A percentile compares a stretch with the other conserved stretches of the same genome.
phyloP scores from a whole-genome alignment of 176 grass and related monocot species.

The Cenchrus fungigraminus region DNA sequence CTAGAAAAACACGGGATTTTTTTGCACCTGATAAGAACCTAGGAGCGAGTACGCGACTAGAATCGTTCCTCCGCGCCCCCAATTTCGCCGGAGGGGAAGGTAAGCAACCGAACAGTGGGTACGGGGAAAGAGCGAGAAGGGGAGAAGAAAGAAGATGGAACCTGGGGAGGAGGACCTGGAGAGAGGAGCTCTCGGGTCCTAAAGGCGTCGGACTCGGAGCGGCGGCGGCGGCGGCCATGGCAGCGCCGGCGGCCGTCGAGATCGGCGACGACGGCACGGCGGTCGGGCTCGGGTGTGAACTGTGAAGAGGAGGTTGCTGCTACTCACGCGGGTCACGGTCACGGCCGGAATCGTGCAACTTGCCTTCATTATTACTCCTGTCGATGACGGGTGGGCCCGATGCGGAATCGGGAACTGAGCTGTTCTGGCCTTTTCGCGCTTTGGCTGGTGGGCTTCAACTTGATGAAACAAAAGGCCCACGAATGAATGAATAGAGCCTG shows the following conservation, averaged over 20 bases:
- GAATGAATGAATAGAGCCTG: not conserved
- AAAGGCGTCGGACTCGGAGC: not conserved
- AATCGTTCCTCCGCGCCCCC: not conserved
- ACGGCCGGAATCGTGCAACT: too few species aligned
- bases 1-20: not conserved
- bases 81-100: not conserved
- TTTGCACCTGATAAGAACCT: not conserved
- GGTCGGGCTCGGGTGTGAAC: not conserved
- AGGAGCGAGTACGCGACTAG: not conserved
- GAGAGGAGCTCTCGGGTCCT: not conserved
- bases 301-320: too few species aligned
- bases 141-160: not conserved
- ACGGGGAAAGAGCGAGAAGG: not conserved
- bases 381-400: not conserved
- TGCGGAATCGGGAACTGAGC: not conserved
- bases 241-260: not conserved
- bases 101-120: not conserved
- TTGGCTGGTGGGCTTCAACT: not conserved
- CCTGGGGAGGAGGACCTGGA: not conserved
- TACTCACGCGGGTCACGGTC: too few species aligned
- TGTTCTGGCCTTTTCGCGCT: not conserved
- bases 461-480: not conserved
- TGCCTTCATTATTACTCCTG: too few species aligned
- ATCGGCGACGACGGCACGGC: not conserved
- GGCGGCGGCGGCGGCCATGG: constrained; percentile 31